Evolutionary conservation across 208 protist genomes (phyloP).

Genomic region (Trypanosoma grayi): DNA sequence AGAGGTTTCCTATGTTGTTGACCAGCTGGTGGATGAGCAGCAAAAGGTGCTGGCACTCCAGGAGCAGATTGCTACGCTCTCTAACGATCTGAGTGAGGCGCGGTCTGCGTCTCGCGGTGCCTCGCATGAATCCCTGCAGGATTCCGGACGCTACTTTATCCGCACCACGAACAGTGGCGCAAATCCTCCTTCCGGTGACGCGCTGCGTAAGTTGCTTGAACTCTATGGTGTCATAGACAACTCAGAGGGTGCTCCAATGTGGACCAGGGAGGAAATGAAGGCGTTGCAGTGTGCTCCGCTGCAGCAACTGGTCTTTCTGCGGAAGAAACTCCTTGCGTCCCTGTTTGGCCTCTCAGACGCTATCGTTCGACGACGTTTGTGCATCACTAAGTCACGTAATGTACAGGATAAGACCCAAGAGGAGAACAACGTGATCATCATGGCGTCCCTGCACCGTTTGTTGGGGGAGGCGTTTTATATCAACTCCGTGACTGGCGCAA

Average conservation of each 20-base stretch:
- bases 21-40: conserved; percentile 12
- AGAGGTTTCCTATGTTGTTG: conserved; percentile 17
- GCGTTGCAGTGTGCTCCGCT: conserved; percentile 9
- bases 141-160: too few relatives aligned
- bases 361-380: conserved; percentile 6
- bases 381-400: not conserved
- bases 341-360: conserved; percentile 14
- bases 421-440: conserved; percentile 10
- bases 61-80: not conserved
- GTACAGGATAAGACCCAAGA: not conserved
- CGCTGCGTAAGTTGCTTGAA: not conserved
- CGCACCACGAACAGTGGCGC: too few relatives aligned
- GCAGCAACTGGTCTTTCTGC: conserved; percentile 7
- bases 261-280: not conserved
- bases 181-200: not conserved
- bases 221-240: not conserved
- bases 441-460: conserved; percentile 15
- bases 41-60: conserved; percentile 5
- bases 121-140: too few relatives aligned
- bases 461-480: conserved; percentile 24
- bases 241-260: not conserved
- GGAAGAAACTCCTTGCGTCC: conserved; percentile 15
- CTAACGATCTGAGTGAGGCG: not conserved
- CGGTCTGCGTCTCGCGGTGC: too few relatives aligned
- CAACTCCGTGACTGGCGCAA: conserved; percentile 5